Evolutionary conservation across 2,329 filamentous ascomycete species (phyloP).

Genomic region (Trichoderma sp.): DNA sequence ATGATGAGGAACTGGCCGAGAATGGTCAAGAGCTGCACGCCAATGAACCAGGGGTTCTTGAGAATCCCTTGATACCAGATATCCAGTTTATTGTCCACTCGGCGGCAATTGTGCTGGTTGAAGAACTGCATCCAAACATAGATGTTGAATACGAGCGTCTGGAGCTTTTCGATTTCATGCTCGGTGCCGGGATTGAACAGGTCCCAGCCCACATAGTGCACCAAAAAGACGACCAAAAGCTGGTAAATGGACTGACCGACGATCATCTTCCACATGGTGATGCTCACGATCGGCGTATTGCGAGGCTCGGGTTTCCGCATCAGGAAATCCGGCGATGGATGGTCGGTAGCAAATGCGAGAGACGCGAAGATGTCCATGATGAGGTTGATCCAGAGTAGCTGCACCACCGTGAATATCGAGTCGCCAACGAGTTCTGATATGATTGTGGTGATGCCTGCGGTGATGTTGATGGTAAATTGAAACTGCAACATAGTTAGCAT

Average conservation of each 20-base stretch:
- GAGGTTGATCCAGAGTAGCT: constrained; percentile 68
- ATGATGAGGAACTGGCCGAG: constrained; percentile 73
- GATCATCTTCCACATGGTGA: constrained; percentile 90
- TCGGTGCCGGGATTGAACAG: constrained; percentile 57
- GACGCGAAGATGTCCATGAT: constrained; percentile 72
- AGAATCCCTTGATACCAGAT: constrained; percentile 74
- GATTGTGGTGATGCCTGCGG: constrained; percentile 65
- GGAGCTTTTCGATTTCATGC: constrained; percentile 42
- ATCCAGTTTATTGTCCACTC: constrained; percentile 81
- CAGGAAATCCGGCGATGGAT: constrained; percentile 58
- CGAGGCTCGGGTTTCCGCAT: constrained; percentile 72
- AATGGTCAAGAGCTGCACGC: constrained; percentile 66
- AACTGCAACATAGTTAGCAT: constrained; percentile 42
- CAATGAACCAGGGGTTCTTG: constrained; percentile 75
- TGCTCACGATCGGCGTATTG: constrained; percentile 70
- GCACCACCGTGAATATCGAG: constrained; percentile 62
- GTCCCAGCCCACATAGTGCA: constrained; percentile 62
- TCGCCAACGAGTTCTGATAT: constrained; percentile 61
- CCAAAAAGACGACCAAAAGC: constrained; percentile 59
- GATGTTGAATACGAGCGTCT: constrained; percentile 79
- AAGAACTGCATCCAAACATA: constrained; percentile 92
- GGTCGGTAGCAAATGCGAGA: constrained; percentile 64
- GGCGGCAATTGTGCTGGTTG: constrained; percentile 78
- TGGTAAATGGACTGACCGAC: constrained; percentile 79
- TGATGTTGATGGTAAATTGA: constrained; percentile 70